Percentiles rank a stretch among this genome's conserved stretches.
Conservation (phyloP, 2,329 filamentous ascomycete species). For the Botryotinia narcissicola region DNA sequence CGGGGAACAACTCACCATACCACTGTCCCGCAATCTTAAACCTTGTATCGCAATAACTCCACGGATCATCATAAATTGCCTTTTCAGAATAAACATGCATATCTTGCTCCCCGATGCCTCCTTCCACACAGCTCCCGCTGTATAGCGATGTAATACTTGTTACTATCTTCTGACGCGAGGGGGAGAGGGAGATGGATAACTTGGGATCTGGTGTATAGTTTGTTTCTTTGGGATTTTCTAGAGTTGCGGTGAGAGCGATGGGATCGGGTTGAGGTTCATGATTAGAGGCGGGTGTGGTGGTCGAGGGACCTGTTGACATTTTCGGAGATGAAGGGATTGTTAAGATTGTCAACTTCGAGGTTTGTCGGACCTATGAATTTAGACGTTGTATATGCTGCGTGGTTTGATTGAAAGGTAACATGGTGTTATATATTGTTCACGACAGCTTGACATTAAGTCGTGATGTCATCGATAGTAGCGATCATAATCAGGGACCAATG, state of each 20-base stretch:
- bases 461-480: constrained; percentile 3
- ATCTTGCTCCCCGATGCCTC: constrained; percentile 37
- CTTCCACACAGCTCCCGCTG: constrained; percentile 46
- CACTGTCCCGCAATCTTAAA: constrained; percentile 53
- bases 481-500: background rate
- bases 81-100: constrained; percentile 49
- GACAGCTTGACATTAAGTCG: background rate
- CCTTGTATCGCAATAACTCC: constrained; percentile 49
- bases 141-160: constrained; percentile 46
- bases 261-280: constrained; percentile 23
- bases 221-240: constrained; percentile 29
- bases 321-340: background rate
- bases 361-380: background rate
- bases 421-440: background rate
- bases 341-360: background rate
- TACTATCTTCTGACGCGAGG: constrained; percentile 43
- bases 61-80: constrained; percentile 48
- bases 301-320: background rate
- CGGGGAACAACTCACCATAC: constrained; percentile 36
- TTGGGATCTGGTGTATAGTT: constrained; percentile 45
- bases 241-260: constrained; percentile 7
- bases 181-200: constrained; percentile 36
- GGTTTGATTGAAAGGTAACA: background rate
- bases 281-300: background rate
- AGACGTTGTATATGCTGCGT: background rate